Base-by-base conservation (phyloP, 129 eudicot genomes). In the Rutidosis leptorrhynchoides region DNA sequence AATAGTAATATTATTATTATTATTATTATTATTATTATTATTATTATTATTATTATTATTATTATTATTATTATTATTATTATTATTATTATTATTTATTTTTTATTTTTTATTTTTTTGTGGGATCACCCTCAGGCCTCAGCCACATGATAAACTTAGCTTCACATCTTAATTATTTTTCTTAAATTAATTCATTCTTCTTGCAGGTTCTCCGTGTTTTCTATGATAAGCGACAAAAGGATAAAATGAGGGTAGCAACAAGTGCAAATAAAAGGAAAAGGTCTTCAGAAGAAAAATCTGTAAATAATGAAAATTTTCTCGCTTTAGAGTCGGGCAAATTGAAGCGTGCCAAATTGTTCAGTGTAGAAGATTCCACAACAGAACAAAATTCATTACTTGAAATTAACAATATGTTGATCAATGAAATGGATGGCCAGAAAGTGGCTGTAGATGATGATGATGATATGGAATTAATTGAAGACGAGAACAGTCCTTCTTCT, bases 121-220 rank as follows among this genome's bases (percentile, higher is more conserved):
- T 10, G 16, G 45, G 45, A 37, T 37, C 45, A 11, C 45, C 15
- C 70, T n/a, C 15, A n/a, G 45, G 33, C 29, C 40, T 27, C 20
- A n/a, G 19, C 30, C 28, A 28, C 33, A 65, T 54, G 59, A 74
- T 40, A 15, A n/a, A 35, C 12, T 43, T 61, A 27, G 14, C 48
- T 49, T 17, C 2, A 37, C 11, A 6, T 28, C 26, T 22, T 57
- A 6, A 17, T n/a, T 53, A 43, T 29, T 20, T 59, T 33, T 29
- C 17, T 27, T 17, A 25, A 28, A 35, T 23, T 7, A 66, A 43
- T 76, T 8, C 17, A 23, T 68, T 58, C 52, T 58, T 6, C 63
- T 53, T 78, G 74, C 83, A 88, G 96, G 96, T 88, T 68, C 89
- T 85, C 53, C 92, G 89, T 58, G 83, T 88, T 14, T 80, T 78